Conservation (phyloP, 2,329 filamentous ascomycete genomes). For the Cladosporium sp. region DNA sequence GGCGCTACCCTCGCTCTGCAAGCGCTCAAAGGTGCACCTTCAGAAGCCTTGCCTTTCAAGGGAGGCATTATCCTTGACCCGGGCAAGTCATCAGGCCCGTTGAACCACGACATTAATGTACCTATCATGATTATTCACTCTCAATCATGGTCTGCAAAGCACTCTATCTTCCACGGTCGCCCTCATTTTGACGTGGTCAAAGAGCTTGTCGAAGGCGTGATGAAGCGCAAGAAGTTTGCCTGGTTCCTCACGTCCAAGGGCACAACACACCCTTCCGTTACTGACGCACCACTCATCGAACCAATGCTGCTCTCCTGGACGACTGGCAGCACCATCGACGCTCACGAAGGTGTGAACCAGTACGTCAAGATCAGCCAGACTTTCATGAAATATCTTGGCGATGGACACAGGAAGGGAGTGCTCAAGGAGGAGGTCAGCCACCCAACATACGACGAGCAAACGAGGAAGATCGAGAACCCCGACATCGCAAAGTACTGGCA, state of each 20-base stretch:
- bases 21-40: slow-evolving; percentile 50
- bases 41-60: slow-evolving; percentile 43
- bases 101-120: slow-evolving; percentile 57
- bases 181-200: slow-evolving; percentile 62
- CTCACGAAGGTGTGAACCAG: slow-evolving; percentile 52
- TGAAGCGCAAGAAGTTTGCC: slow-evolving; percentile 36
- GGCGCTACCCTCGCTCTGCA: slow-evolving; percentile 62
- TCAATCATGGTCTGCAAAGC: slow-evolving; percentile 58
- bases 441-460: slow-evolving; percentile 32
- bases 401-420: slow-evolving; percentile 44
- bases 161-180: slow-evolving; percentile 57
- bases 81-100: slow-evolving; percentile 59
- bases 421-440: slow-evolving; percentile 48
- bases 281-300: slow-evolving; percentile 63
- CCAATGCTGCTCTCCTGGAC: slow-evolving; percentile 58
- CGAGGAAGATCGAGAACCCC: slow-evolving; percentile 19
- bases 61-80: slow-evolving; percentile 62
- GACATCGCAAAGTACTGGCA: slow-evolving; percentile 38
- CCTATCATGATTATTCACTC: slow-evolving; percentile 61
- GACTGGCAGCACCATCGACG: slow-evolving; percentile 58
- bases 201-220: slow-evolving; percentile 48
- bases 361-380: slow-evolving; percentile 58
- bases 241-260: slow-evolving; percentile 43
- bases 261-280: slow-evolving; percentile 57
- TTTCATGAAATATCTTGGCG: slow-evolving; percentile 50